A percentile compares a stretch with the other conserved stretches of the same genome.
These are phyloP conservation scores for Euryodendron excelsum DNA, from an alignment of 148 eudicot genomes.

Conservation along the genomic window DNA sequence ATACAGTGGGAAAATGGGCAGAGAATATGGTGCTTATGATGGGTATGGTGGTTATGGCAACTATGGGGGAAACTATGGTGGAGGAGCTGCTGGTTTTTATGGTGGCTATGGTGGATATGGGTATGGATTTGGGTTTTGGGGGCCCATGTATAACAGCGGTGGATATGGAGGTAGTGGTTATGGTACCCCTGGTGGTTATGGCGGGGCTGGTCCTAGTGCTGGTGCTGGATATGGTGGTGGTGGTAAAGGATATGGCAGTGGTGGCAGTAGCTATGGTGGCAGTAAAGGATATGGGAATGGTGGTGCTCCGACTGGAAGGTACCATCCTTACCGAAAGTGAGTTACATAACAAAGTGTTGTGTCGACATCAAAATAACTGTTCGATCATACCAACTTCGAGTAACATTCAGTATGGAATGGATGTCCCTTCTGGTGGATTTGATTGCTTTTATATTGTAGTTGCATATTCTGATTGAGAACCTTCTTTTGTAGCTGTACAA, in stretches of 20 bases:
- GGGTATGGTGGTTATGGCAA: constrained; percentile 37
- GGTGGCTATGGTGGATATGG: constrained; percentile 51
- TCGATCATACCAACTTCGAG: background rate
- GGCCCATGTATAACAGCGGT: constrained; percentile 39
- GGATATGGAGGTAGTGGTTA: constrained; percentile 35
- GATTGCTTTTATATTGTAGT: background rate
- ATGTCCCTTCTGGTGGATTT: background rate
- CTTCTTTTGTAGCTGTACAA: background rate
- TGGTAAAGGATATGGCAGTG: constrained; percentile 33
- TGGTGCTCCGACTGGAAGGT: constrained; percentile 38
- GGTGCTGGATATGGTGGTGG: constrained; percentile 25
- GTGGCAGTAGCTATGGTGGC: constrained; percentile 22
- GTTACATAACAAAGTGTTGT: constrained; percentile 9
- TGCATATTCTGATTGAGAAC: constrained; percentile 1
- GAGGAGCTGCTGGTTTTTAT: constrained; percentile 35
- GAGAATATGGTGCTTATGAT: constrained; percentile 40
- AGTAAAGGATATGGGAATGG: constrained; percentile 30
- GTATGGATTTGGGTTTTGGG: constrained; percentile 41
- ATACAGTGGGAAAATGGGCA: constrained; percentile 29
- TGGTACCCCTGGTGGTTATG: constrained; percentile 35
- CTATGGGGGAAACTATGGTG: constrained; percentile 27
- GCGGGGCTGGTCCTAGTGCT: constrained; percentile 25
- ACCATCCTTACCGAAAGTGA: constrained; percentile 50
- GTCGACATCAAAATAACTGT: background rate
- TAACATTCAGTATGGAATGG: background rate